These are phyloP conservation scores for Colletotrichum sp. DNA, from an alignment of 2,329 filamentous ascomycete species.

Conservation along the genomic window DNA sequence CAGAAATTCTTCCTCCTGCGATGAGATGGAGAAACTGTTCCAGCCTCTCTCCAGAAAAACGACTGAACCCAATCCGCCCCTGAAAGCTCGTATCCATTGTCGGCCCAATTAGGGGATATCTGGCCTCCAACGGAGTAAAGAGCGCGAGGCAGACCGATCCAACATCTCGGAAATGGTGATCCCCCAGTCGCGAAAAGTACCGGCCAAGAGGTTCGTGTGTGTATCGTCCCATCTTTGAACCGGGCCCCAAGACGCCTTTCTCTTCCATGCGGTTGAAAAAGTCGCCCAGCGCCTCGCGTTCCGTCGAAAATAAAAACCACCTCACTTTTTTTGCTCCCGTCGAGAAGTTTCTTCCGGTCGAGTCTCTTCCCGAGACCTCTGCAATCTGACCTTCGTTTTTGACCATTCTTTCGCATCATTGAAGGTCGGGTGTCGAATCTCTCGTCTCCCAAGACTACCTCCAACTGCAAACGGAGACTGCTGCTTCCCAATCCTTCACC, in stretches of 20 bases:
- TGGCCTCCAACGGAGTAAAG: not conserved
- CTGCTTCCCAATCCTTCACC: slow-evolving; percentile 2
- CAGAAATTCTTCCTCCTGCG: slow-evolving; percentile 7
- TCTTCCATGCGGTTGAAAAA: not conserved
- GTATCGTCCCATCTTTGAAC: not conserved
- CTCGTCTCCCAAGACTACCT: not conserved
- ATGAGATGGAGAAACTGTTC: not conserved
- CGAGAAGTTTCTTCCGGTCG: slow-evolving; percentile 2
- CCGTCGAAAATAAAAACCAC: not conserved
- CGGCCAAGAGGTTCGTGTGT: not conserved
- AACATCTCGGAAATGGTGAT: not conserved
- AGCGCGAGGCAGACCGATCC: not conserved
- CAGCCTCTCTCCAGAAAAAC: slow-evolving; percentile 22
- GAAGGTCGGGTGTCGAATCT: slow-evolving; percentile 16
- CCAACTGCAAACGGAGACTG: not conserved
- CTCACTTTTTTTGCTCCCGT: slow-evolving; percentile 10
- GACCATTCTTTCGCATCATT: not conserved
- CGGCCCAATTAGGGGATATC: slow-evolving; percentile 22
- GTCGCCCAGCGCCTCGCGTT: not conserved
- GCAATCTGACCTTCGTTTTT: slow-evolving; percentile 10
- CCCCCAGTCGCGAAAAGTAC: not conserved
- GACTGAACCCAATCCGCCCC: not conserved
- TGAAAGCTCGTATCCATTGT: not conserved
- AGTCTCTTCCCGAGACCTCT: slow-evolving; percentile 5
- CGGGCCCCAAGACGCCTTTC: not conserved